Evolutionary conservation across 192 early-diverging fungal genomes (phyloP).

Genomic region (Backusella luteola): DNA sequence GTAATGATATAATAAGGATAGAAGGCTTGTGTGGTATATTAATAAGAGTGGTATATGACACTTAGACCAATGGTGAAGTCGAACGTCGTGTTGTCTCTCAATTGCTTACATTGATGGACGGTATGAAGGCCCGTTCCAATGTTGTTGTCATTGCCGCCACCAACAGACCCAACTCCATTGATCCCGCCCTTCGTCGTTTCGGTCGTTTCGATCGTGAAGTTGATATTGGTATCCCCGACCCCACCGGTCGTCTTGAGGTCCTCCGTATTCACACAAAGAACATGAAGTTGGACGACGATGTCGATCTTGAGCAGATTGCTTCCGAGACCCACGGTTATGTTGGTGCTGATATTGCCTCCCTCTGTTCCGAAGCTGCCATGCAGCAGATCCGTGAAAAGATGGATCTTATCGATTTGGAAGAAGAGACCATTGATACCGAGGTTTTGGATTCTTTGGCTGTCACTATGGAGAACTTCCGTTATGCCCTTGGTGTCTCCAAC

Average conservation of each 20-base stretch:
- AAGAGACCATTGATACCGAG: slow-evolving; percentile 97
- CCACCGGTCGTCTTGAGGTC: slow-evolving; percentile 96
- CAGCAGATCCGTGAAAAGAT: slow-evolving; percentile 99
- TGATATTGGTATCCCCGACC: slow-evolving; percentile 99
- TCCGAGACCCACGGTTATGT: slow-evolving; percentile 97
- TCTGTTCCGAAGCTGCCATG: slow-evolving; percentile 99
- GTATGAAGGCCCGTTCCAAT: slow-evolving; percentile 87
- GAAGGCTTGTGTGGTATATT: background rate
- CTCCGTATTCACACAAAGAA: slow-evolving; percentile 99
- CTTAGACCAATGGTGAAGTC: slow-evolving; percentile 86
- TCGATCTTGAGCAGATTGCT: slow-evolving; percentile 96
- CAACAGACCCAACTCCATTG: slow-evolving; percentile 98
- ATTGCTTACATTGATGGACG: slow-evolving; percentile 94
- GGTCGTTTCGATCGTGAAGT: slow-evolving; percentile 99
- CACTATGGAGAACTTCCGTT: slow-evolving; percentile 96
- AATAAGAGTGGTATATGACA: background rate
- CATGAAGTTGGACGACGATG: slow-evolving; percentile 97
- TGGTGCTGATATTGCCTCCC: slow-evolving; percentile 93
- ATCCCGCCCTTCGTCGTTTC: slow-evolving; percentile 97
- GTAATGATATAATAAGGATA: slow-evolving; percentile 24
- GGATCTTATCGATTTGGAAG: slow-evolving; percentile 97
- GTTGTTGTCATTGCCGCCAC: slow-evolving; percentile 99
- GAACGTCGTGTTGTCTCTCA: slow-evolving; percentile 96
- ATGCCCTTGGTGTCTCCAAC: slow-evolving; percentile 91
- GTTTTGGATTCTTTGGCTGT: slow-evolving; percentile 94